These are phyloP conservation scores for Teratosphaeria viscida DNA, from an alignment of 2,329 filamentous ascomycete species.

Conservation along the genomic window DNA sequence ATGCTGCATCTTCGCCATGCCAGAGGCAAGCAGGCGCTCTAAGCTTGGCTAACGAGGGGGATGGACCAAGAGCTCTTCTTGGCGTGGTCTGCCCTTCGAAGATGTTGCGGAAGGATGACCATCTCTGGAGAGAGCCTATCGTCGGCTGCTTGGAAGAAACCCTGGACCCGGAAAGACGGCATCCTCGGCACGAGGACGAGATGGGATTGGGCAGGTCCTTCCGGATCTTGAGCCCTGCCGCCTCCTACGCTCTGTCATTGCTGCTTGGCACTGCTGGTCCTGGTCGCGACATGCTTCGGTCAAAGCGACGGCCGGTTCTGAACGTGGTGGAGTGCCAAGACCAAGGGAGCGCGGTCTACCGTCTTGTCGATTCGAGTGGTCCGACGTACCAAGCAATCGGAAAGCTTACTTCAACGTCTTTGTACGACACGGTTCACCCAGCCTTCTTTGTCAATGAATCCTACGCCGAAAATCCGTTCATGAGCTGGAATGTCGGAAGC, in stretches of 20 bases:
- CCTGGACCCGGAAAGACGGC: not conserved
- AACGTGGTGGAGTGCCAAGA: not conserved
- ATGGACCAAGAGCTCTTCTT: not conserved
- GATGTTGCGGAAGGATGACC: not conserved
- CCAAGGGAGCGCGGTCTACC: not conserved
- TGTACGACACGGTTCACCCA: not conserved
- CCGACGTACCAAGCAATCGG: not conserved
- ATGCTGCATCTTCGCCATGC: not conserved
- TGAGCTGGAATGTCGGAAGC: not conserved
- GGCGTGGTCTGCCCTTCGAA: not conserved
- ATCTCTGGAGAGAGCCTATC: not conserved
- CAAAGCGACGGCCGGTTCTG: not conserved
- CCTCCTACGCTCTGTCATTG: not conserved
- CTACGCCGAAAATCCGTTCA: not conserved
- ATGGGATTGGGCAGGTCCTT: not conserved
- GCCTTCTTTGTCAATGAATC: not conserved
- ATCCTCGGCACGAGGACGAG: not conserved
- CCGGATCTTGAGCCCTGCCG: not conserved
- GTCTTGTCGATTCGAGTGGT: not conserved
- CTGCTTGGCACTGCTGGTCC: not conserved
- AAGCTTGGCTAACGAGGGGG: not conserved
- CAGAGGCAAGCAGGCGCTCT: not conserved
- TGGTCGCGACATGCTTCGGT: not conserved
- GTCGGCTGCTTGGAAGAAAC: not conserved
- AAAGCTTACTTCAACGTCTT: not conserved